phyloP scores from a whole-genome alignment of 2,329 filamentous ascomycete genomes.

The Cytospora mali region DNA sequence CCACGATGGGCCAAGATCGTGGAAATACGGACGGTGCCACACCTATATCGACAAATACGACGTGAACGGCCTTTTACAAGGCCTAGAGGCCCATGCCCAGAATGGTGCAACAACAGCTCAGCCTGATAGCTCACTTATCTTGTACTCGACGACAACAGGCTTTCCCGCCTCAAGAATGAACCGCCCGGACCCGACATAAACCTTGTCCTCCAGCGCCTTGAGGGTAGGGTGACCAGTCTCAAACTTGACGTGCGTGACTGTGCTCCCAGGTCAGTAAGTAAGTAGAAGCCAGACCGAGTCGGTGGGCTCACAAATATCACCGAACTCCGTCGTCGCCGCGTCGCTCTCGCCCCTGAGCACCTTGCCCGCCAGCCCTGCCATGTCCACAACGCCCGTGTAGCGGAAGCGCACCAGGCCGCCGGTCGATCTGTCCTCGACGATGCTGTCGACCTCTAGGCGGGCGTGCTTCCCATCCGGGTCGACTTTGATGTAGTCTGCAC shows the following conservation, averaged over 20 bases:
- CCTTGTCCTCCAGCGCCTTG: constrained; percentile 41
- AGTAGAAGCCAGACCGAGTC: neutral
- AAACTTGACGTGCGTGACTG: constrained; percentile 42
- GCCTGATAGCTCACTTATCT: constrained; percentile 44
- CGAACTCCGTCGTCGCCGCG: constrained; percentile 43
- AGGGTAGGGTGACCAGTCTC: constrained; percentile 42
- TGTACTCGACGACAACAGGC: constrained; percentile 46
- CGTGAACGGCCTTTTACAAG: neutral
- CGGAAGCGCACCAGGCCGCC: constrained; percentile 39
- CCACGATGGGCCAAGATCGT: neutral
- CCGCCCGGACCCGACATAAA: constrained; percentile 45
- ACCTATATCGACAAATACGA: neutral
- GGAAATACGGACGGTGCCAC: neutral
- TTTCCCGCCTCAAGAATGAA: constrained; percentile 46
- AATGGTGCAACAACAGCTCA: neutral
- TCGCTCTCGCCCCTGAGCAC: constrained; percentile 40
- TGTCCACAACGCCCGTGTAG: constrained; percentile 43
- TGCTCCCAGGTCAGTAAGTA: neutral
- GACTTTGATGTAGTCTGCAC: constrained; percentile 45
- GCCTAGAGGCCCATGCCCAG: neutral
- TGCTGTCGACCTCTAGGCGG: constrained; percentile 44
- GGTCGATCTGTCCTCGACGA: constrained; percentile 38
- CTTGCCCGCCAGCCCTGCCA: constrained; percentile 36
- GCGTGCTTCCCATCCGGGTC: constrained; percentile 41
- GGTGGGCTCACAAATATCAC: constrained; percentile 40